Evolutionary conservation across 2,329 filamentous ascomycete species (phyloP), one percentile per base, ranked within the genome.

Genomic region (Nothomitra cinnamomea): DNA sequence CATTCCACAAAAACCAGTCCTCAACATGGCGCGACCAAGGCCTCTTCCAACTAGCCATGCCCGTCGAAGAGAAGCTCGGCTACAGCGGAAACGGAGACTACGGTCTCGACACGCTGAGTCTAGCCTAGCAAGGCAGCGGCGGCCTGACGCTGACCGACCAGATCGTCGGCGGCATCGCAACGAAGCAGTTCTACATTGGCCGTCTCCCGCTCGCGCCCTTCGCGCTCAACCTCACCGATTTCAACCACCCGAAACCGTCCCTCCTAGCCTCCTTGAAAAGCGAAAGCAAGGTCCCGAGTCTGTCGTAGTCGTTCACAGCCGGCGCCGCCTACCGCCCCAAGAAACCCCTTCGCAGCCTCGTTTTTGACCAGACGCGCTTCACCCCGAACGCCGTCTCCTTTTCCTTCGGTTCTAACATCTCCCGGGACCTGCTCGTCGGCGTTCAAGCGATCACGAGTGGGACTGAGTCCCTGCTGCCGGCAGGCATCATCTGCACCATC

Each of bases 221-320:
- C 21, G 8, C 28, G 21, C 17, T 25, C 48, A 76, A 75, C 21
- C 54, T 60, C 24, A 58, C 52, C 15, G 56, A 58, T 58, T 72
- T 74, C 60, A 68, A 56, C 24, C 58, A 61, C 49, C 72, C 70
- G 1, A 70, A 72, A 12, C 74, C 75, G 47, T 73, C 68, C 32
- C 80, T 82, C 63, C 67, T 55, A 67, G 68, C 61, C 63, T 75
- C 55, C 69, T 75, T 63, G 66, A 75, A 59, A 69, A 76, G 60
- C 66, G 76, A 75, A 54, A 75, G 76, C 7, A 69, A 67, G 55
- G 83, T 87, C 49, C 80, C 83, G 1, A 87, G 83, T 62, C 72
- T 85, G 57, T 85, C 81, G 41, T 87, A 84, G 62, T 83, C 81
- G 52, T 88, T 81, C 63, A 87, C 84, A 2, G 83, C 83, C 40